Evolutionary conservation across 1,284 basidiomycete species (phyloP), one percentile per base, ranked within the genome.

Genomic region (Rhodofomes roseus): DNA sequence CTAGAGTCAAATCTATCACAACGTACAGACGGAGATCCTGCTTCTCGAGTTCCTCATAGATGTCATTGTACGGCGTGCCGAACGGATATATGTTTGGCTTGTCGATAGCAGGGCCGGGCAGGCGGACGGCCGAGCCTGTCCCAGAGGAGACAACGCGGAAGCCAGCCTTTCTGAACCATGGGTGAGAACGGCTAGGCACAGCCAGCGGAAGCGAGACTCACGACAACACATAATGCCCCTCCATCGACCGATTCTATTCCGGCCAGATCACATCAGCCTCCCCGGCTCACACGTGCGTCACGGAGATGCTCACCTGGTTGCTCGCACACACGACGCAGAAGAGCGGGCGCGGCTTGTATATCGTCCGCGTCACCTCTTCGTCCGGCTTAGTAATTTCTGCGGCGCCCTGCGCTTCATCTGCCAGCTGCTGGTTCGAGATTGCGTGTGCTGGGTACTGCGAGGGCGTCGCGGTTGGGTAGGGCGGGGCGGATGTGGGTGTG

Each of bases 321-420:
- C 94, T 97, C 11, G 96, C 96, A 71, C 96, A 99, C 29, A 99
- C 96, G 11, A 99, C 94, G 71, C 96, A 98, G 76, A 99, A 99
- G 54, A 96, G 71, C 1, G 92, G 92, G 29, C 89, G 80, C 25
- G 78, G 72, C 71, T 84, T 90, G 67, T 85, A 86, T 25, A 68
- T 65, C 25, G 76, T 60, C 1, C 59, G 50, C 51, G 53, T 58
- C 37, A 41, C 51, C 53, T 39, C 58, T 29, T 48, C 59, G 25
- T 43, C 58, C 46, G 63, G 65, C n/a, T 63, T 61, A 4, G 60
- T 55, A 22, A 65, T 59, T 2, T 58, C 55, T 18, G 69, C 56
- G n/a, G 71, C 70, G 6, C 66, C 67, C 43, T 65, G 66, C 8
- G 68, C 70, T 31, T 70, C 69, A 39, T 67, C 65, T 3, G 61